A percentile compares a stretch with the other conserved stretches of the same genome.
These are phyloP conservation scores for Santalum album DNA, from an alignment of 164 flowering plant genomes.

Conservation along the genomic window DNA sequence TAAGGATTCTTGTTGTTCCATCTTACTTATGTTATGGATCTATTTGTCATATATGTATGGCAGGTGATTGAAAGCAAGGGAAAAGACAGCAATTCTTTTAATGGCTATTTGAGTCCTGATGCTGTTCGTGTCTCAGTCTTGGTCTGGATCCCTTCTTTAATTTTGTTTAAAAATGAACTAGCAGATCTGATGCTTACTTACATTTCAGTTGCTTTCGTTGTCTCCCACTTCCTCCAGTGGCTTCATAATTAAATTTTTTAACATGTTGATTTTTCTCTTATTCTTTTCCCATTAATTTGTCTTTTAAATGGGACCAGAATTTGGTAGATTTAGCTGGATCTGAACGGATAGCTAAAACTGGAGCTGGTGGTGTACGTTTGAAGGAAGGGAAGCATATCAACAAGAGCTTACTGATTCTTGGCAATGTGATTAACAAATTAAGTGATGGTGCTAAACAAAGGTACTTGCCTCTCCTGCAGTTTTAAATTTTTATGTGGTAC, in stretches of 20 bases:
- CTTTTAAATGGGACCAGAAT: slow-evolving; percentile 36
- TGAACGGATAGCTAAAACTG: slow-evolving; percentile 93
- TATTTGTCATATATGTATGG: background rate
- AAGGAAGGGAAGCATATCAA: slow-evolving; percentile 97
- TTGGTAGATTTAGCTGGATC: slow-evolving; percentile 98
- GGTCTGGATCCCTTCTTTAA: slow-evolving; percentile 40
- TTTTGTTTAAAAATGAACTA: slow-evolving; percentile 1
- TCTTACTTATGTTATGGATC: too few relatives aligned
- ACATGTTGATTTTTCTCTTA: background rate
- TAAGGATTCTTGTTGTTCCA: too few relatives aligned
- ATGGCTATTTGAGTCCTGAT: slow-evolving; percentile 44
- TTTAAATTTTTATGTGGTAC: background rate
- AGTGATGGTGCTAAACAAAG: slow-evolving; percentile 88
- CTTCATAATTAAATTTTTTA: too few relatives aligned
- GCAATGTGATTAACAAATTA: slow-evolving; percentile 88
- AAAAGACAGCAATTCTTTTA: slow-evolving; percentile 29
- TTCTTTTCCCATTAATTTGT: background rate
- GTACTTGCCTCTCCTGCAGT: slow-evolving; percentile 23
- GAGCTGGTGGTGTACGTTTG: slow-evolving; percentile 89
- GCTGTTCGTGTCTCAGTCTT: slow-evolving; percentile 90
- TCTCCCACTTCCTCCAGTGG: too few relatives aligned
- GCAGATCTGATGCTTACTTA: background rate
- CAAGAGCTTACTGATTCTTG: slow-evolving; percentile 94
- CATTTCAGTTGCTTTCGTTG: background rate
- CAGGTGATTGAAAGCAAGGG: slow-evolving; percentile 95